These are phyloP conservation scores for Magnolia sinica DNA, from an alignment of 164 flowering plant genomes.

Conservation along the genomic window DNA sequence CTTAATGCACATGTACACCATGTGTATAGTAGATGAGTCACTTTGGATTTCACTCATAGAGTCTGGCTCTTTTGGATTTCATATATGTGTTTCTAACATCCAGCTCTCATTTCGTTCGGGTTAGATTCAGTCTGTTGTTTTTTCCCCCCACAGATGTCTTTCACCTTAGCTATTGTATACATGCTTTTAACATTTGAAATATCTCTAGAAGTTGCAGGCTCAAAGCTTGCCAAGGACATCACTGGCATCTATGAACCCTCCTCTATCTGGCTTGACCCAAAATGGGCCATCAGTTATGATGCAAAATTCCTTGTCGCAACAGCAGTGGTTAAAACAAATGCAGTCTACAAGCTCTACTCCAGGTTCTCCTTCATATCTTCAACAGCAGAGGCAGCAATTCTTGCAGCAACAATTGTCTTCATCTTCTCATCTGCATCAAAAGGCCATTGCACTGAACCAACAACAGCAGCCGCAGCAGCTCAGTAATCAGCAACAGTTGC, in stretches of 20 bases:
- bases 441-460: slow-evolving; percentile 45
- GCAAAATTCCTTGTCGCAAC: slow-evolving; percentile 68
- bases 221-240: slow-evolving; percentile 62
- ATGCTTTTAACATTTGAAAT: slow-evolving; percentile 8
- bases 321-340: slow-evolving; percentile 83
- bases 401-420: slow-evolving; percentile 71
- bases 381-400: slow-evolving; percentile 55
- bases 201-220: slow-evolving; percentile 48
- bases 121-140: background rate
- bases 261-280: slow-evolving; percentile 68
- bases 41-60: too few relatives aligned
- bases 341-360: slow-evolving; percentile 60
- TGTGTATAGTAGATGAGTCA: background rate
- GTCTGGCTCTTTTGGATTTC: background rate
- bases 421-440: slow-evolving; percentile 58
- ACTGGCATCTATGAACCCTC: slow-evolving; percentile 65
- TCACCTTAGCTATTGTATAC: background rate
- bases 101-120: background rate
- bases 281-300: slow-evolving; percentile 68
- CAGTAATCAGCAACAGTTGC: slow-evolving; percentile 38
- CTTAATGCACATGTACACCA: too few relatives aligned
- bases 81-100: background rate
- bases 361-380: slow-evolving; percentile 65
- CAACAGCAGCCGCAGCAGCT: slow-evolving; percentile 45
- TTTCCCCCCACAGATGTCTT: background rate